A percentile compares a stretch with the other conserved stretches of the same genome.
Conservation (phyloP, 2,329 filamentous ascomycete genomes). For the Septoria linicola region DNA sequence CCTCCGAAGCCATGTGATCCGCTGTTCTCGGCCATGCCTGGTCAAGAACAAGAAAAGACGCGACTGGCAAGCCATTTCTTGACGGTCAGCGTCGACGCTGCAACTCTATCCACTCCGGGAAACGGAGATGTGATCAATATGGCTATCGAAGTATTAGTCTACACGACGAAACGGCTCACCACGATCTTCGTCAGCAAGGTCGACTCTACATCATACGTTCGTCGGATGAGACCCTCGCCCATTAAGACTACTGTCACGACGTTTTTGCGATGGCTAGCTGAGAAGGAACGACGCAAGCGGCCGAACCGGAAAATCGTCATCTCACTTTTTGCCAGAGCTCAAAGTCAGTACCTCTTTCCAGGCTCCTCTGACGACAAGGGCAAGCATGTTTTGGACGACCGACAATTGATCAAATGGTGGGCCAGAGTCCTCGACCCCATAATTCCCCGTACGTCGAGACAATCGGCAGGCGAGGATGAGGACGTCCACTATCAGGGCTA, state of each 20-base stretch:
- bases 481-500: constrained; percentile 60
- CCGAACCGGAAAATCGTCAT: constrained; percentile 58
- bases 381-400: constrained; percentile 91
- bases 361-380: constrained; percentile 79
- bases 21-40: constrained; percentile 76
- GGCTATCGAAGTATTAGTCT: constrained; percentile 84
- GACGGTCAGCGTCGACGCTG: constrained; percentile 47
- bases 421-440: constrained; percentile 81
- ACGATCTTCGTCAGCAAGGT: constrained; percentile 96
- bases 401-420: constrained; percentile 93
- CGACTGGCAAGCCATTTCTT: constrained; percentile 84
- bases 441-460: constrained; percentile 44
- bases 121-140: constrained; percentile 65
- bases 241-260: constrained; percentile 70
- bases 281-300: constrained; percentile 54
- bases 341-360: constrained; percentile 92
- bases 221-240: constrained; percentile 66
- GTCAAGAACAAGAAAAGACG: constrained; percentile 70
- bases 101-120: constrained; percentile 22
- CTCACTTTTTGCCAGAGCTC: constrained; percentile 87
- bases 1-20: constrained; percentile 71
- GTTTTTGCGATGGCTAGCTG: constrained; percentile 74
- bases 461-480: constrained; percentile 47
- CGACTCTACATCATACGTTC: constrained; percentile 88
- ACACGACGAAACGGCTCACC: constrained; percentile 73